A percentile compares a stretch with the other conserved stretches of the same genome.
phyloP scores from a whole-genome alignment of 164 flowering plant species.

The Buxus sempervirens region DNA sequence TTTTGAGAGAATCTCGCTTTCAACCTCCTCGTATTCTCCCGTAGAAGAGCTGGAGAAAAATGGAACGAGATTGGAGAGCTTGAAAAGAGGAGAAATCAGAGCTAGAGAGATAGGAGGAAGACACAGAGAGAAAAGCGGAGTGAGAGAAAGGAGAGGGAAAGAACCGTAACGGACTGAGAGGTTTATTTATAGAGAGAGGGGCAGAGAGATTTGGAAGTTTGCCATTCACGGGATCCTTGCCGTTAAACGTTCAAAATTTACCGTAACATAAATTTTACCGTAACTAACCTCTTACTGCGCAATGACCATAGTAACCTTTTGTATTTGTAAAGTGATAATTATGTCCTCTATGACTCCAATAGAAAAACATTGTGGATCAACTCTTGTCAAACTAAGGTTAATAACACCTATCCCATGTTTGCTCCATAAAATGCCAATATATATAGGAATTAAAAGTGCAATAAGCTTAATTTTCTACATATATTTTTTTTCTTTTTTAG shows the following conservation, averaged over 20 bases:
- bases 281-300: neutral
- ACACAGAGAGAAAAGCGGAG: constrained; percentile 3
- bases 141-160: constrained; percentile 1
- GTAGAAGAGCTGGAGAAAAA: neutral
- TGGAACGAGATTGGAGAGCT: neutral
- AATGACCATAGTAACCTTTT: constrained; percentile 1
- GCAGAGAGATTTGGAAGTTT: constrained; percentile 5
- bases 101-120: neutral
- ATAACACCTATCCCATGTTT: no score
- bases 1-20: neutral
- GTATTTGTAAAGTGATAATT: no score
- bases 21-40: neutral
- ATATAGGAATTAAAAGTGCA: no score
- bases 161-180: constrained; percentile 7
- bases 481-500: no score
- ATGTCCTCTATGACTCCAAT: no score
- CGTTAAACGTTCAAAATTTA: neutral
- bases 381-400: no score
- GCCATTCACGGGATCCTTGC: constrained; percentile 2
- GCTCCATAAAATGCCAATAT: no score
- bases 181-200: constrained; percentile 23
- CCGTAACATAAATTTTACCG: neutral
- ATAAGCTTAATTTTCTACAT: no score
- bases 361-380: no score
- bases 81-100: neutral